These are phyloP conservation scores for Phialophora verrucosa DNA, from an alignment of 2,329 filamentous ascomycete genomes.

Conservation along the genomic window DNA sequence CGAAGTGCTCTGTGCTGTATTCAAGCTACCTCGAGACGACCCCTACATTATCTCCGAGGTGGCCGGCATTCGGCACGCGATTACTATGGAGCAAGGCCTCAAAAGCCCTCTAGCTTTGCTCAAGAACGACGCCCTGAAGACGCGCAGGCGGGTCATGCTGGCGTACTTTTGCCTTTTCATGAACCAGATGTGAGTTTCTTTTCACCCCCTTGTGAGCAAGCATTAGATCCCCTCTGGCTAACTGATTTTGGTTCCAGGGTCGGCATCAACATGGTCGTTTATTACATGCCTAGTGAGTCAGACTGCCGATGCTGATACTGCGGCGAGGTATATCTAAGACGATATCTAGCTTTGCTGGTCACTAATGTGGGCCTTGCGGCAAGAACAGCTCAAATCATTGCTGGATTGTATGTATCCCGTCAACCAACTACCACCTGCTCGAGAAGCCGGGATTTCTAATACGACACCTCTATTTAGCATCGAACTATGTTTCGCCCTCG, in stretches of 20 bases:
- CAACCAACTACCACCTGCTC: neutral
- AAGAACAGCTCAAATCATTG: conserved; percentile 55
- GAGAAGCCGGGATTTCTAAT: neutral
- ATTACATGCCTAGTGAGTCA: conserved; percentile 38
- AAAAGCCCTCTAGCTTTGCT: conserved; percentile 43
- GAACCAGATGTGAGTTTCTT: conserved; percentile 50
- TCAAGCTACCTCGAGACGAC: conserved; percentile 45
- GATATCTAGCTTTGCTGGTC: conserved; percentile 47
- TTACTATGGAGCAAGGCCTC: conserved; percentile 46
- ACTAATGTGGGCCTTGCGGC: conserved; percentile 54
- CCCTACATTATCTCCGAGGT: conserved; percentile 42
- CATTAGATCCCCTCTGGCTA: too few species aligned
- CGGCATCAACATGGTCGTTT: conserved; percentile 54
- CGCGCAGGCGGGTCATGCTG: conserved; percentile 53
- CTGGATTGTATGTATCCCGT: conserved; percentile 46
- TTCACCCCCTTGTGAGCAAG: too few species aligned
- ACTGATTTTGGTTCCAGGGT: conserved; percentile 18
- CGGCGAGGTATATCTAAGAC: neutral
- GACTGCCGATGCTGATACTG: neutral
- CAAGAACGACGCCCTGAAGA: conserved; percentile 52
- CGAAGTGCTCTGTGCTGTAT: conserved; percentile 43
- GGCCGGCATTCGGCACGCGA: conserved; percentile 11
- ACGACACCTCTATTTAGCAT: conserved; percentile 34
- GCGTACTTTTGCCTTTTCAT: conserved; percentile 52
- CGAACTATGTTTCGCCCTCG: conserved; percentile 51